Evolutionary conservation across 1,284 basidiomycete species (phyloP).

Genomic region (Cutaneotrichosporon mucoides): DNA sequence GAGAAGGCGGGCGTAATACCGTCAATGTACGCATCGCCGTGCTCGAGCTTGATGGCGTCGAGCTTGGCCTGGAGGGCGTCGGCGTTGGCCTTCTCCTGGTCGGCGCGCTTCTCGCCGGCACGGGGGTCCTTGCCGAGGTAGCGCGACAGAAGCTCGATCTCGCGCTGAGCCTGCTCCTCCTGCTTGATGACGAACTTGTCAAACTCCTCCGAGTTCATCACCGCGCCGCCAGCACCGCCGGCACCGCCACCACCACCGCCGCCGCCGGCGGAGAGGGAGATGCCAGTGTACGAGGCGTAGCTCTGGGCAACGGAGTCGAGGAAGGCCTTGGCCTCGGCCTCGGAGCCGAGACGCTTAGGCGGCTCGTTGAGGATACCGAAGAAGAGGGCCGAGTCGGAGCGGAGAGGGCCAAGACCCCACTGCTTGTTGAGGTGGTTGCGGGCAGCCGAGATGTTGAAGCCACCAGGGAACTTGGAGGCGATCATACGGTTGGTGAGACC

Average conservation of each 20-base stretch:
- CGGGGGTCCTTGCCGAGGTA: conserved; percentile 92
- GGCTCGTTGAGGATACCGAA: conserved; percentile 90
- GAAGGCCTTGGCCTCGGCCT: conserved; percentile 90
- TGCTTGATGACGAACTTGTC: conserved; percentile 92
- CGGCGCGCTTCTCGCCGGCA: conserved; percentile 81
- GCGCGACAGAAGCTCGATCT: conserved; percentile 93
- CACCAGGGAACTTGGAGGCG: conserved; percentile 96
- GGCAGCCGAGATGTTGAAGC: conserved; percentile 93
- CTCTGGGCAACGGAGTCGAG: conserved; percentile 76
- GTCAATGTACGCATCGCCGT: conserved; percentile 88
- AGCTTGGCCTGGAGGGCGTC: conserved; percentile 75
- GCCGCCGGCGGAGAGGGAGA: conserved; percentile 69
- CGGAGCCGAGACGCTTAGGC: conserved; percentile 84
- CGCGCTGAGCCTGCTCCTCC: conserved; percentile 83
- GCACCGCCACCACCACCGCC: conserved; percentile 59
- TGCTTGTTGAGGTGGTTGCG: conserved; percentile 82
- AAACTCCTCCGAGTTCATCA: conserved; percentile 98
- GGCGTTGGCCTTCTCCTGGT: conserved; percentile 64
- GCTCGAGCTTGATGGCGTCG: conserved; percentile 67
- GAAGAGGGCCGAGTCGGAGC: conserved; percentile 86
- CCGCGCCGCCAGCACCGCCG: conserved; percentile 65
- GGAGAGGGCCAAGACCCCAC: conserved; percentile 87
- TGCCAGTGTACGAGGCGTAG: conserved; percentile 83
- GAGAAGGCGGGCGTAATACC: conserved; percentile 94
- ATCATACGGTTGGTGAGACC: conserved; percentile 87